Base-by-base conservation (phyloP, 768 basidiomycete genomes). In the Nevesoporus exiguus region DNA sequence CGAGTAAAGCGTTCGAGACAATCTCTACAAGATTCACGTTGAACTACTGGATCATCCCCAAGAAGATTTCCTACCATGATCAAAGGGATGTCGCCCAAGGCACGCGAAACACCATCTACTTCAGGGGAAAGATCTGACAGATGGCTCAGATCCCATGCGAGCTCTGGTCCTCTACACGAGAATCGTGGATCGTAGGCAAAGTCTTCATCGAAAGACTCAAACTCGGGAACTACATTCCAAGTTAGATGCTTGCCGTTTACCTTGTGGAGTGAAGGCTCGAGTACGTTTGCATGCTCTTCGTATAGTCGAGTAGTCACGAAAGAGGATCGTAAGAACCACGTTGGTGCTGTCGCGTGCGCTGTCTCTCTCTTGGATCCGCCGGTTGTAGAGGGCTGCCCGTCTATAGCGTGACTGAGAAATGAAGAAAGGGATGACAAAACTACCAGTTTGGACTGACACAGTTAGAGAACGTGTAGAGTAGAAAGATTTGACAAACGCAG, bases 1-100 rank as follows among this genome's bases (percentile, higher is more conserved):
- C 3, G 92, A 78, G 61, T 93, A 83, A n/a, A 98, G 71, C 14
- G 85, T 80, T 49, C 80, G 78, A 52, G 88, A 82, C 25, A 97
- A 74, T 67, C 80, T 81, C 88, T 90, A 58, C 17, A 55, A 43
- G 52, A 54, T 52, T 50, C 61, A 42, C 59, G 56, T 55, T 49
- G 5, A 41, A 46, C 34, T 41, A 29, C 51, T 29, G 55, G 57
- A 59, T 56, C 56, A 54, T 59, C 58, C 51, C 52, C 33, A 17
- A 54, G 57, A 60, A 55, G 53, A 43, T 17, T 6, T 22, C 71
- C 22, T 52, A 71, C 70, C 54, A 59, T 51, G 59, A 73, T 51
- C 54, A 70, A 54, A 31, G 61, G 45, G 22, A 59, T 42, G 51
- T 70, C 58, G 14, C 49, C 55, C 31, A 41, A 47, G 33, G 59